Percentiles rank a stretch among this genome's conserved stretches.
Conservation (phyloP, 1,139 yeast genomes). For the Candida freyschussii region DNA sequence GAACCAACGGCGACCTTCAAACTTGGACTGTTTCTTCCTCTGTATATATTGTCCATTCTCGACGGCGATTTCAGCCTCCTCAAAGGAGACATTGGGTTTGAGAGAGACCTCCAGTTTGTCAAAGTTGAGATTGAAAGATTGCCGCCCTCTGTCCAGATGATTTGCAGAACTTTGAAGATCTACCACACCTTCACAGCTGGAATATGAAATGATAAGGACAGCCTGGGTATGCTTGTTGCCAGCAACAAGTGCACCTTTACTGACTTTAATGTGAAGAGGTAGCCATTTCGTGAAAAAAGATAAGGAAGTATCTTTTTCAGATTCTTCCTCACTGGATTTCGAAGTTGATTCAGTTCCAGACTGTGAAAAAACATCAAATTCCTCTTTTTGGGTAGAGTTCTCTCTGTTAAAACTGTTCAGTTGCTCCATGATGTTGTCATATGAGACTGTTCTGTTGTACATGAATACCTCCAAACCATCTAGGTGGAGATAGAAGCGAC, state of each 20-base stretch:
- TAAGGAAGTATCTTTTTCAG: not conserved
- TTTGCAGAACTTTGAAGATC: slow-evolving; percentile 53
- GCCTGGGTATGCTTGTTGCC: slow-evolving; percentile 82
- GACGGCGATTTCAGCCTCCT: slow-evolving; percentile 4
- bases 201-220: slow-evolving; percentile 57
- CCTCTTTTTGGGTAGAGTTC: slow-evolving; percentile 20
- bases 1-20: slow-evolving; percentile 3
- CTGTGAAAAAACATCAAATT: slow-evolving; percentile 25
- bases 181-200: slow-evolving; percentile 49
- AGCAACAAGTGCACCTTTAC: slow-evolving; percentile 66
- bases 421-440: slow-evolving; percentile 55
- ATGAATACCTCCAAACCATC: slow-evolving; percentile 81
- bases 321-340: slow-evolving; percentile 3
- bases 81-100: slow-evolving; percentile 53
- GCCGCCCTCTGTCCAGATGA: slow-evolving; percentile 50
- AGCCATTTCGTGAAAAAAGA: slow-evolving; percentile 33
- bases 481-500: slow-evolving; percentile 53
- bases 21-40: slow-evolving; percentile 2
- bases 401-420: slow-evolving; percentile 22
- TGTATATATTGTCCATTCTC: slow-evolving; percentile 1
- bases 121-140: slow-evolving; percentile 39
- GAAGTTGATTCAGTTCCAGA: slow-evolving; percentile 12
- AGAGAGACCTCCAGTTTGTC: slow-evolving; percentile 53
- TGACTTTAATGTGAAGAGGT: slow-evolving; percentile 56
- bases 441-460: slow-evolving; percentile 75